Percentiles rank a stretch among this genome's conserved stretches.
Evolutionary conservation across 2,329 filamentous ascomycete species (phyloP).

Genomic region (Aspergillus intermedius): DNA sequence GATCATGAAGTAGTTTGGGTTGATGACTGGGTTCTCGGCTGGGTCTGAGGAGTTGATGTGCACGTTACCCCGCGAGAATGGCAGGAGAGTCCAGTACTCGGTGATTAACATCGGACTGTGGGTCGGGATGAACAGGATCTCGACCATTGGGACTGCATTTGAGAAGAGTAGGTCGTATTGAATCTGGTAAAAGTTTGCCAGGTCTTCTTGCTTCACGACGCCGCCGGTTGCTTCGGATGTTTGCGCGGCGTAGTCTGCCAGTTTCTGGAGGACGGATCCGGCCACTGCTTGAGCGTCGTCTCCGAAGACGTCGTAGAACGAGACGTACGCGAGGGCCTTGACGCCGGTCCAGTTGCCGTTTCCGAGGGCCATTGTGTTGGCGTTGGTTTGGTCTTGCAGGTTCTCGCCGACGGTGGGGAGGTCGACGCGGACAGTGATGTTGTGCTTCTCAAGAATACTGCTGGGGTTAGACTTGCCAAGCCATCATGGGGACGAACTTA

Average conservation of each 20-base stretch:
- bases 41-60: slow-evolving; percentile 29
- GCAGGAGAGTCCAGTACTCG: slow-evolving; percentile 24
- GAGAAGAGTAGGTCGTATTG: slow-evolving; percentile 23
- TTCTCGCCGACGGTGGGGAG: slow-evolving; percentile 43
- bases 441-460: slow-evolving; percentile 16
- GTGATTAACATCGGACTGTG: slow-evolving; percentile 6
- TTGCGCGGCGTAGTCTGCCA: slow-evolving; percentile 14
- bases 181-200: slow-evolving; percentile 18
- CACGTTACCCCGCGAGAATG: slow-evolving; percentile 40
- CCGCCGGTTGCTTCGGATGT: neutral
- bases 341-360: slow-evolving; percentile 12
- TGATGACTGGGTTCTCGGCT: slow-evolving; percentile 31
- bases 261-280: slow-evolving; percentile 12
- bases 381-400: slow-evolving; percentile 41
- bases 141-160: slow-evolving; percentile 16
- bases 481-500: neutral
- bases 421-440: slow-evolving; percentile 21
- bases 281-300: slow-evolving; percentile 12
- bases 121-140: slow-evolving; percentile 18
- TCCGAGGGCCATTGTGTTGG: slow-evolving; percentile 12
- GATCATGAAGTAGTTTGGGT: slow-evolving; percentile 37
- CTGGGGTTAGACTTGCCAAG: neutral
- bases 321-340: slow-evolving; percentile 15
- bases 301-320: slow-evolving; percentile 20
- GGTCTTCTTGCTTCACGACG: slow-evolving; percentile 14